Conservation (phyloP, 2,329 filamentous ascomycete genomes). For the Ceratocystis papillata region DNA sequence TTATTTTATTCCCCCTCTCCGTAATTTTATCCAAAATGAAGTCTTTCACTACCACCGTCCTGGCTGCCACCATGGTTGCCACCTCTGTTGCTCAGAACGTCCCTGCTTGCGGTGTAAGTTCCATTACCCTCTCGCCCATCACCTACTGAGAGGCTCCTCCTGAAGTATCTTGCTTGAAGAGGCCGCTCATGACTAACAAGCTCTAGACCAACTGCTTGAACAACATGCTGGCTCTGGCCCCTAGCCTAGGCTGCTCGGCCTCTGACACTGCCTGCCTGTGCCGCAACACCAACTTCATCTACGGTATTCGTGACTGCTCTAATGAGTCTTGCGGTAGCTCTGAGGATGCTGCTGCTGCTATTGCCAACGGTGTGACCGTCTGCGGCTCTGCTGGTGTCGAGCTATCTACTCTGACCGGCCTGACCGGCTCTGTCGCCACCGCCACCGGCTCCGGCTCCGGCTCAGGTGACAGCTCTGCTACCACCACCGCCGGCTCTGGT, state of each 20-base stretch:
- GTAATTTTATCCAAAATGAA: slow-evolving; percentile 40
- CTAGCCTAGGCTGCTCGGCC: slow-evolving; percentile 37
- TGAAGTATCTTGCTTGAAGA: neutral
- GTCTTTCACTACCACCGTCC: slow-evolving; percentile 37
- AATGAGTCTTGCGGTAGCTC: slow-evolving; percentile 33
- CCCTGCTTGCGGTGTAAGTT: slow-evolving; percentile 45
- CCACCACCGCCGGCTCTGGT: slow-evolving; percentile 20
- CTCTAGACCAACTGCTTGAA: slow-evolving; percentile 40
- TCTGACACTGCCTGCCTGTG: slow-evolving; percentile 40
- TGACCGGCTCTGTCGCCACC: slow-evolving; percentile 26
- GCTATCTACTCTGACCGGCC: slow-evolving; percentile 25
- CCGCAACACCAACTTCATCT: slow-evolving; percentile 38
- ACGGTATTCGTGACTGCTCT: slow-evolving; percentile 44
- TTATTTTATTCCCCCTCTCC: neutral
- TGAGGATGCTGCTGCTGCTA: slow-evolving; percentile 32
- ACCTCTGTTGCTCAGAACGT: slow-evolving; percentile 35
- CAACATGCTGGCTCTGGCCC: slow-evolving; percentile 41
- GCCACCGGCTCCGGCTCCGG: slow-evolving; percentile 24
- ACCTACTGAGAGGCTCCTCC: neutral
- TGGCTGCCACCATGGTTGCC: slow-evolving; percentile 32
- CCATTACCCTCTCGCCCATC: neutral
- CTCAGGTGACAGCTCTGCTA: neutral
- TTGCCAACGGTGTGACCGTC: slow-evolving; percentile 34
- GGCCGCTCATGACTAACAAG: neutral
- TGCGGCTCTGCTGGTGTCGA: slow-evolving; percentile 30